phyloP scores from a whole-genome alignment of 352 stramenopile species.

The Plasmopara muralis region DNA sequence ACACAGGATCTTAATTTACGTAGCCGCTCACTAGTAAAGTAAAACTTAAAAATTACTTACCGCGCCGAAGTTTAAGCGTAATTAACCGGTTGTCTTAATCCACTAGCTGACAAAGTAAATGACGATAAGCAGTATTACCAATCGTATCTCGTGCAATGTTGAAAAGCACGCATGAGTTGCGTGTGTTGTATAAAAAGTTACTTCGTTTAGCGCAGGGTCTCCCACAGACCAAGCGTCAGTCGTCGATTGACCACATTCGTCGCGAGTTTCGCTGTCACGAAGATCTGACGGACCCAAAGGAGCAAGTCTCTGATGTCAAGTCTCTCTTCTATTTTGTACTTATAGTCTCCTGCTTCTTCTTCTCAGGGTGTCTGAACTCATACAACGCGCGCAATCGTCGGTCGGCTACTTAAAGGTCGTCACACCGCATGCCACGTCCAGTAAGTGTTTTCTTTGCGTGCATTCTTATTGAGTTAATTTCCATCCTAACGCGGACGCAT shows the following conservation, averaged over 20 bases:
- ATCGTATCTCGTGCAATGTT: constrained; percentile 13
- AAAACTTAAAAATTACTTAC: too few species aligned
- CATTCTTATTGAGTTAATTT: too few species aligned
- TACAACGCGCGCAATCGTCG: constrained; percentile 76
- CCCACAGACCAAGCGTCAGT: constrained; percentile 55
- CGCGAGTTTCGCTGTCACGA: constrained; percentile 60
- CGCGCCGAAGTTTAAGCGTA: too few species aligned
- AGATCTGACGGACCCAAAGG: constrained; percentile 51
- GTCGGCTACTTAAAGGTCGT: constrained; percentile 85
- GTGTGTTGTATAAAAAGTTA: constrained; percentile 83
- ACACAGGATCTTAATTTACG: too few species aligned
- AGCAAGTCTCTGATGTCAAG: constrained; percentile 15
- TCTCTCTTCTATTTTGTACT: constrained; percentile 1
- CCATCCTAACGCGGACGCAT: too few species aligned
- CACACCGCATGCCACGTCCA: constrained; percentile 50
- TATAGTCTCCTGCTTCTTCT: constrained; percentile 1
- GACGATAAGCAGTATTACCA: too few species aligned
- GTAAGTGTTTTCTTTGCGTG: constrained; percentile 18
- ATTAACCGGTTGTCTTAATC: too few species aligned
- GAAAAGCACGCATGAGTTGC: constrained; percentile 32
- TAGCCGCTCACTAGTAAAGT: too few species aligned
- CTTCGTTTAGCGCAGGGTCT: constrained; percentile 70
- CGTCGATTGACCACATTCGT: constrained; percentile 67
- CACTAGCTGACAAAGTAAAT: too few species aligned
- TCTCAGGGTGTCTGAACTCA: constrained; percentile 48